A percentile compares a stretch with the other conserved stretches of the same genome.
Evolutionary conservation across 371 early-diverging fungal genomes (phyloP).

Genomic region (Mortierella sp.): DNA sequence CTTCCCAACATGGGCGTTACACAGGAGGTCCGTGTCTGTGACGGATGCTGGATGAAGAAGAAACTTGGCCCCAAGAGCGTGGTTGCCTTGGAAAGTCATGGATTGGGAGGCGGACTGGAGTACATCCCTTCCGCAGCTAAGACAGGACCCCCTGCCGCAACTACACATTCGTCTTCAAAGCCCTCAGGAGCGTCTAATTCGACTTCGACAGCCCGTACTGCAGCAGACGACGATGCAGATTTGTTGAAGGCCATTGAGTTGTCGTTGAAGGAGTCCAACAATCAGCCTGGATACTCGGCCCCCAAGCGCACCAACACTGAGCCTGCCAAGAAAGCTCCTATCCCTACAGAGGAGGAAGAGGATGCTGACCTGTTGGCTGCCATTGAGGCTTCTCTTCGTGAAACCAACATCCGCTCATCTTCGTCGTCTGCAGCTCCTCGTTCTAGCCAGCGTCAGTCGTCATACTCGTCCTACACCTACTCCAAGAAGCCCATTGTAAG

Average conservation of each 20-base stretch:
- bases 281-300: constrained; percentile 40
- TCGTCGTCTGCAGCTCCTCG: constrained; percentile 17
- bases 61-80: constrained; percentile 62
- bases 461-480: constrained; percentile 42
- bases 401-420: constrained; percentile 59
- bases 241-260: constrained; percentile 89
- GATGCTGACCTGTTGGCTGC: constrained; percentile 93
- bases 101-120: constrained; percentile 29
- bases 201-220: neutral
- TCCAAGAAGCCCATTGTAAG: constrained; percentile 31
- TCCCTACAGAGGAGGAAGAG: constrained; percentile 68
- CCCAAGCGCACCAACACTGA: constrained; percentile 26
- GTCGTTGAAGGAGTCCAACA: constrained; percentile 84
- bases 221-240: constrained; percentile 80
- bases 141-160: neutral
- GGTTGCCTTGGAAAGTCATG: constrained; percentile 34
- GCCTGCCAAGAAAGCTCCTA: constrained; percentile 9
- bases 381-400: constrained; percentile 92
- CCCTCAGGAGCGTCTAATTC: constrained; percentile 7
- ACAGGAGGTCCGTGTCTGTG: constrained; percentile 93
- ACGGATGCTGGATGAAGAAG: constrained; percentile 84
- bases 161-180: neutral
- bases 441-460: constrained; percentile 28
- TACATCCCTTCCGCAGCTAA: constrained; percentile 1
- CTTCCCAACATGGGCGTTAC: constrained; percentile 90